Percentiles rank a stretch among this genome's conserved stretches.
phyloP scores from a whole-genome alignment of 306 rosid genomes.

The Lathyrus sativus region DNA sequence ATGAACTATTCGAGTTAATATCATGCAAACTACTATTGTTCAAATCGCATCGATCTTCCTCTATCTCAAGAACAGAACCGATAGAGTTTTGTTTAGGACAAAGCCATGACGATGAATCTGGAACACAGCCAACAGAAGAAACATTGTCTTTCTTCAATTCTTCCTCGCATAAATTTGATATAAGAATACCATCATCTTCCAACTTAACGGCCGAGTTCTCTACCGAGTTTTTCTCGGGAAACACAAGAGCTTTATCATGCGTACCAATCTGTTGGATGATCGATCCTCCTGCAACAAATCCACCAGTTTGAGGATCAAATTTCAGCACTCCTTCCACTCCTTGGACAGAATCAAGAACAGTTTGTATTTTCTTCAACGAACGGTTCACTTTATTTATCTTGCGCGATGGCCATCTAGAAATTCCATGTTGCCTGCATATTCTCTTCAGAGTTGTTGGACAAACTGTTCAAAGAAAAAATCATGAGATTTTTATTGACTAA shows the following conservation, averaged over 20 bases:
- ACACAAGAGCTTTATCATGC: constrained; percentile 42
- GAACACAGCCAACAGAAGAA: constrained; percentile 43
- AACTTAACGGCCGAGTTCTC: constrained; percentile 45
- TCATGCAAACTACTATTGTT: constrained; percentile 36
- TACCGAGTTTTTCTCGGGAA: constrained; percentile 50
- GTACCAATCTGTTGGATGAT: constrained; percentile 53
- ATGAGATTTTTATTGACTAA: not conserved
- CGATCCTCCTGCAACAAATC: constrained; percentile 69
- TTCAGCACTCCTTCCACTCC: constrained; percentile 88
- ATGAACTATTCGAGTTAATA: constrained; percentile 45
- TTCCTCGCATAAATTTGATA: constrained; percentile 36
- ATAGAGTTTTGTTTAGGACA: constrained; percentile 40
- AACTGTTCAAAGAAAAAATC: constrained; percentile 52
- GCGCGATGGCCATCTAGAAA: constrained; percentile 97
- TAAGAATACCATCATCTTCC: constrained; percentile 50
- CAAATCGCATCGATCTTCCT: constrained; percentile 36
- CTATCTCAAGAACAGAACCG: constrained; percentile 41
- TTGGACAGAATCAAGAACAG: constrained; percentile 88
- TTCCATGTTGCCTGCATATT: constrained; percentile 98
- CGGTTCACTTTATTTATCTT: constrained; percentile 94
- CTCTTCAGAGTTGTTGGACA: constrained; percentile 98
- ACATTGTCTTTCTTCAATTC: constrained; percentile 43
- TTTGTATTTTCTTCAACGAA: constrained; percentile 76
- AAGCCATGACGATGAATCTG: constrained; percentile 44
- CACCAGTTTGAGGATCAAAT: constrained; percentile 79